Base-by-base conservation (phyloP, 371 early-diverging fungal genomes). In the Gilbertella persicaria region DNA sequence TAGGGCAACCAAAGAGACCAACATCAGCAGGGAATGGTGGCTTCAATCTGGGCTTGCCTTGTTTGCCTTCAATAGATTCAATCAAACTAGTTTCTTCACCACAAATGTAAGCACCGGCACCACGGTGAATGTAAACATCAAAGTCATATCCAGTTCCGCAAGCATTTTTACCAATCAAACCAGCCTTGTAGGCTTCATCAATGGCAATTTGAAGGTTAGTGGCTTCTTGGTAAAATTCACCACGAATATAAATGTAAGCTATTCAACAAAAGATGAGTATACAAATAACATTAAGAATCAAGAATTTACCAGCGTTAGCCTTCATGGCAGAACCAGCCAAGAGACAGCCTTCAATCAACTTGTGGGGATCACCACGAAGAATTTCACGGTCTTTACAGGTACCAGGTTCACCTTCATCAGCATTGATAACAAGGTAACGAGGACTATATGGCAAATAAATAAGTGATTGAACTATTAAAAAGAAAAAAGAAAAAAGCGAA, bases 361-460 rank as follows among this genome's bases (percentile, higher is more conserved):
- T 98, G 82, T 98, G 98, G 44, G 98, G 98, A 59, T 98, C 98
- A 65, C 93, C 89, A 60, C 98, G 90, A 83, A 98, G 84, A 64
- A 98, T 98, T 71, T 98, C 98, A 63, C 98, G 90, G 82, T 98
- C 98, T 79, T 97, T 97, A 88, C 98, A 98, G 47, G 98, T 98
- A 53, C 96, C 96, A 12, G 98, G 98, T 75, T 97, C 97, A 64
- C 98, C 98, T 73, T 98, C 98, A 71, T 98, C 97, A 54, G 97
- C 96, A 67, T 98, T 98, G 64, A 98, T 84, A 37, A 97, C 97
- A 69, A 98, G 83, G 71, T 97, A 98, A 33, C 95, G 87, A 37
- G 97, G 97, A 45, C 88, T 87, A 72, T 2, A 29, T 25, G n/a
- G n/a, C n/a, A n/a, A n/a, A n/a, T 29, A 36, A 12, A 47, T 2